Evolutionary conservation across 2,329 filamentous ascomycete species (phyloP), one percentile per base, ranked within the genome.

Genomic region (Ceratocystis eucalypticola): DNA sequence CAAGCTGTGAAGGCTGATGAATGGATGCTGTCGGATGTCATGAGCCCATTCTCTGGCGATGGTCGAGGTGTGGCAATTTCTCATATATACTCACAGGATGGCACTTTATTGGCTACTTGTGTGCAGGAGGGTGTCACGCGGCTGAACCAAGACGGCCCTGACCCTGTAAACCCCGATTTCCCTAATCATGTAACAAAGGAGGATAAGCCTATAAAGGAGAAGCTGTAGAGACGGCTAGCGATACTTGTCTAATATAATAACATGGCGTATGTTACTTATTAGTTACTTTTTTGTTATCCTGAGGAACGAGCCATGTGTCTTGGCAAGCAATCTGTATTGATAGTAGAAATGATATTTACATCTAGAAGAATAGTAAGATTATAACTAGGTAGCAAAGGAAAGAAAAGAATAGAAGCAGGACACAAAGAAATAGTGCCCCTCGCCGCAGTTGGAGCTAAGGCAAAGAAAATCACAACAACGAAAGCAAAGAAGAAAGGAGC

Each of bases 11-110:
- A 76, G 70, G 84, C 83, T 3, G 84, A 87, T 71, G 83, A 91
- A 75, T 92, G 88, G 88, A 87, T 91, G 82, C 85, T 90, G 70
- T 83, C 81, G 22, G 88, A 92, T 77, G 89, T 89, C 82, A 83
- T 88, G 75, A 90, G 84, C 66, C 88, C 89, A 0, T 94, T 89
- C 89, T 82, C 86, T 1, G 88, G 87, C 1, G 87, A 91, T 71
- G 89, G 88, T 2, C 80, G 89, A 68, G 89, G 88, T 0, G 79
- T 93, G 20, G 89, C 93, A 50, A 83, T 82, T 71, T 88, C 91
- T 79, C 82, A 84, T 74, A 88, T 93, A 68, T 92, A 86, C 73
- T 80, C 82, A 30, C 79, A 77, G 70, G 86, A 91, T 69, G 89
- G 89, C 25, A 86, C 80, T 30, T 75, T 94, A 74, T 76, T 94